Percentiles rank a stretch among this genome's conserved stretches.
Conservation (phyloP, 441 rosid species). For the Pelargonium cotyledonis region DNA sequence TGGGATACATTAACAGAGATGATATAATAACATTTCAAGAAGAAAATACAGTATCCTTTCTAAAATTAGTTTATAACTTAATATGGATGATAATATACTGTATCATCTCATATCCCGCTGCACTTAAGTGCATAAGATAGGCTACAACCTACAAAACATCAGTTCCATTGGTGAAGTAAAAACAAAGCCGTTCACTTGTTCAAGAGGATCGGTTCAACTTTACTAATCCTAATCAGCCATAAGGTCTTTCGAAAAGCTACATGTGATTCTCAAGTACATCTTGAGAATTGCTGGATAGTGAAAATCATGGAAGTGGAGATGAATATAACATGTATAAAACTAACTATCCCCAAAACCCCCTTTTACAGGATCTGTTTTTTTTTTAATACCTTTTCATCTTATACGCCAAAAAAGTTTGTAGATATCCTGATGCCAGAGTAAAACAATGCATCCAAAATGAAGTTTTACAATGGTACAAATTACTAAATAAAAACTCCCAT, state of each 20-base stretch:
- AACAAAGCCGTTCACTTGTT: neutral
- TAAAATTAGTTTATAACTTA: neutral
- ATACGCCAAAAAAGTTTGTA: neutral
- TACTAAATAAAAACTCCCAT: conserved; percentile 9
- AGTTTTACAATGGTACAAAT: neutral
- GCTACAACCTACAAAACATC: neutral
- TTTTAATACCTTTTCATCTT: neutral
- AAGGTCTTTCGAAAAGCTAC: neutral
- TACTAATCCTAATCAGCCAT: neutral
- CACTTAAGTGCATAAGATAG: neutral
- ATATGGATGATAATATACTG: neutral
- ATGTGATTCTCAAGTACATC: neutral
- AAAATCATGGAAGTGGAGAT: neutral
- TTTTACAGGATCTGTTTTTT: neutral
- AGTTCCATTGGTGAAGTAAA: neutral
- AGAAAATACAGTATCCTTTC: neutral
- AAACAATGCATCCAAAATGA: neutral
- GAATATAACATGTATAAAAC: neutral
- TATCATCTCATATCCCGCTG: neutral
- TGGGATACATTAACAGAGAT: too few species aligned
- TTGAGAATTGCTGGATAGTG: neutral
- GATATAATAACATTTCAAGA: neutral
- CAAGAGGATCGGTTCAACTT: neutral
- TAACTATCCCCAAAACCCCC: neutral
- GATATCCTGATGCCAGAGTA: neutral